These are phyloP conservation scores for Mesostigma viride DNA, from an alignment of 139 green algal species.

Conservation along the genomic window DNA sequence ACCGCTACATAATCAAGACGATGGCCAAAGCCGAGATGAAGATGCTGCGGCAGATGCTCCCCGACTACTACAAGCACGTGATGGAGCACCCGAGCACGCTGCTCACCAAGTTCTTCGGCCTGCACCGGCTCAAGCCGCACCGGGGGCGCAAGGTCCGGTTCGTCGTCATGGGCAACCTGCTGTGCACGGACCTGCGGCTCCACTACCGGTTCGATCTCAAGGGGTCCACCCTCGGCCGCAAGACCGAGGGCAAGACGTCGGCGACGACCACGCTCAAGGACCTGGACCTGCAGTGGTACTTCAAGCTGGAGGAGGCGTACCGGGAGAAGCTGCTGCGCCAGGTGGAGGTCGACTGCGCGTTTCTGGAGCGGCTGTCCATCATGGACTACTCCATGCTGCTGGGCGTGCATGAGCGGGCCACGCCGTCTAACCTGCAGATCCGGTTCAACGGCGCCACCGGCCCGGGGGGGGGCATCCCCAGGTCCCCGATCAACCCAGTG, in stretches of 20 bases:
- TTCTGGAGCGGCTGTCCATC: slow-evolving; percentile 55
- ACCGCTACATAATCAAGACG: slow-evolving; percentile 65
- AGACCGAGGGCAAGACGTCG: slow-evolving; percentile 17
- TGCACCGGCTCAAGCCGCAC: slow-evolving; percentile 65
- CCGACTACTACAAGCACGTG: slow-evolving; percentile 66
- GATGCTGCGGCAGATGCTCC: slow-evolving; percentile 64
- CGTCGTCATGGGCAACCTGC: slow-evolving; percentile 91
- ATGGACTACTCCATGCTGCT: slow-evolving; percentile 90
- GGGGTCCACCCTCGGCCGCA: slow-evolving; percentile 63
- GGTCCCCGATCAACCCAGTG: not conserved
- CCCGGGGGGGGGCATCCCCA: not conserved
- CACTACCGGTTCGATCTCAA: slow-evolving; percentile 91
- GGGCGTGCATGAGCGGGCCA: slow-evolving; percentile 37
- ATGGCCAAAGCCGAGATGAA: slow-evolving; percentile 61
- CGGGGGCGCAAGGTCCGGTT: slow-evolving; percentile 74
- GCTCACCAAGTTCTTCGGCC: slow-evolving; percentile 80
- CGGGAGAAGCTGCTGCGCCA: slow-evolving; percentile 42
- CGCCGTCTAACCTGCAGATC: no score
- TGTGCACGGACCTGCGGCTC: slow-evolving; percentile 72
- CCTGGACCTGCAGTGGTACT: slow-evolving; percentile 55
- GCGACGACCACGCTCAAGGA: slow-evolving; percentile 68
- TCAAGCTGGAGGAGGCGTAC: slow-evolving; percentile 35
- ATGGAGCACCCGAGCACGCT: slow-evolving; percentile 49
- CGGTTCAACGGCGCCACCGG: no score
- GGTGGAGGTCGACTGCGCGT: slow-evolving; percentile 42